phyloP scores from a whole-genome alignment of 2,329 filamentous ascomycete genomes.

The Sclerotinia subarctica region DNA sequence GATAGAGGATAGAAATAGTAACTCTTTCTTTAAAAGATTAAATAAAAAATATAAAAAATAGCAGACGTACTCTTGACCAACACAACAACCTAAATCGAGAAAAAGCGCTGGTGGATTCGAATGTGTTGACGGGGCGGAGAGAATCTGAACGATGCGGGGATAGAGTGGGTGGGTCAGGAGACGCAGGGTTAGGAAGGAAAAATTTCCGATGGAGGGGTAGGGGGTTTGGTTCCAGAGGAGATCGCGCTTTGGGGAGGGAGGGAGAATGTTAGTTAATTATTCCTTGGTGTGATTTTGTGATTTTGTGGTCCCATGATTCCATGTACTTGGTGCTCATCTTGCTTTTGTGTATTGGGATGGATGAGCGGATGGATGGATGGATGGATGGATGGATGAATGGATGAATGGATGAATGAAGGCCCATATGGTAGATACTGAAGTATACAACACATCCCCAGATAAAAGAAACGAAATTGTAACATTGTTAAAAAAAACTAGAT shows the following conservation, averaged over 20 bases:
- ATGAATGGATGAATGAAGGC: too few species aligned
- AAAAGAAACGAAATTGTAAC: too few species aligned
- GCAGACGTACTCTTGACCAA: slow-evolving; percentile 39
- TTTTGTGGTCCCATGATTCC: too few species aligned
- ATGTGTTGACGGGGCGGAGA: slow-evolving; percentile 3
- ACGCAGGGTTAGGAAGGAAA: slow-evolving; percentile 22
- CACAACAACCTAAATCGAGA: slow-evolving; percentile 43
- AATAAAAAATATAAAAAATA: background rate
- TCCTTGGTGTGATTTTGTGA: too few species aligned
- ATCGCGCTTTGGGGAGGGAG: slow-evolving; percentile 23
- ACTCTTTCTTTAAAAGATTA: too few species aligned
- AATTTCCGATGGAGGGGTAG: slow-evolving; percentile 33
- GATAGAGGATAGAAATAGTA: too few species aligned
- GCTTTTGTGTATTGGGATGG: too few species aligned
- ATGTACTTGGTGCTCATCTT: background rate
- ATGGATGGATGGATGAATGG: too few species aligned
- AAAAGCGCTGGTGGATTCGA: slow-evolving; percentile 24
- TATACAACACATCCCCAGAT: too few species aligned
- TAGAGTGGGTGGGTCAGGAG: slow-evolving; percentile 20
- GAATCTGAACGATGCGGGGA: slow-evolving; percentile 17
- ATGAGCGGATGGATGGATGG: too few species aligned
- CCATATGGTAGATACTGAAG: too few species aligned
- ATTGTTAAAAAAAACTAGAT: background rate
- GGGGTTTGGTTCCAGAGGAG: slow-evolving; percentile 28
- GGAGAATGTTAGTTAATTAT: background rate